Base-by-base conservation (phyloP, 768 basidiomycete genomes). In the Mycena crocata region DNA sequence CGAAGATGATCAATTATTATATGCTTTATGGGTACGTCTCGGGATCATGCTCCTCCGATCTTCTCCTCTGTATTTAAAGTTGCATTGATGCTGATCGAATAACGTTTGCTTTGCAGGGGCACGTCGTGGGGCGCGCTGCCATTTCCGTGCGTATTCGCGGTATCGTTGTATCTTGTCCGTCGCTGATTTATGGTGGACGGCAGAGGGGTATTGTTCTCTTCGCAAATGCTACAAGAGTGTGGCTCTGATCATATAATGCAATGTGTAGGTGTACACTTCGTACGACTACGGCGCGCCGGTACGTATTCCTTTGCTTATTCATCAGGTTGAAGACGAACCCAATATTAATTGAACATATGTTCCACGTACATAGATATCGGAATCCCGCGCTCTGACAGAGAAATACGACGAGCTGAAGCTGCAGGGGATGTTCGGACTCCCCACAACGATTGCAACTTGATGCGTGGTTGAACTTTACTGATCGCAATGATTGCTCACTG, bases 41-140 rank as follows among this genome's bases (percentile, higher is more conserved):
- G n/a, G n/a, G n/a, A n/a, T n/a, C n/a, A n/a, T n/a, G n/a, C n/a
- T n/a, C n/a, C n/a, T n/a, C n/a, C n/a, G n/a, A 21, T 28, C n/a
- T n/a, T n/a, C n/a, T n/a, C n/a, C n/a, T n/a, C n/a, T n/a, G n/a
- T n/a, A n/a, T n/a, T n/a, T n/a, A n/a, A n/a, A n/a, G n/a, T n/a
- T n/a, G n/a, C n/a, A n/a, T n/a, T n/a, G n/a, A n/a, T n/a, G n/a
- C n/a, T n/a, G n/a, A n/a, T n/a, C n/a, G n/a, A n/a, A n/a, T n/a
- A n/a, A n/a, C n/a, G n/a, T n/a, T n/a, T n/a, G n/a, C n/a, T n/a
- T n/a, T n/a, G 40, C 66, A 94, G 93, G 13, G 93, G 94, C 35
- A 95, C 94, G 1, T 93, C 91, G 8, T 95, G 93, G 93, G 94
- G 92, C 39, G 91, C 83, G 13, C 80, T 95, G 45, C 91, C 94